phyloP scores from a whole-genome alignment of 768 basidiomycete species.

The Cystofilobasidium bisporidii region DNA sequence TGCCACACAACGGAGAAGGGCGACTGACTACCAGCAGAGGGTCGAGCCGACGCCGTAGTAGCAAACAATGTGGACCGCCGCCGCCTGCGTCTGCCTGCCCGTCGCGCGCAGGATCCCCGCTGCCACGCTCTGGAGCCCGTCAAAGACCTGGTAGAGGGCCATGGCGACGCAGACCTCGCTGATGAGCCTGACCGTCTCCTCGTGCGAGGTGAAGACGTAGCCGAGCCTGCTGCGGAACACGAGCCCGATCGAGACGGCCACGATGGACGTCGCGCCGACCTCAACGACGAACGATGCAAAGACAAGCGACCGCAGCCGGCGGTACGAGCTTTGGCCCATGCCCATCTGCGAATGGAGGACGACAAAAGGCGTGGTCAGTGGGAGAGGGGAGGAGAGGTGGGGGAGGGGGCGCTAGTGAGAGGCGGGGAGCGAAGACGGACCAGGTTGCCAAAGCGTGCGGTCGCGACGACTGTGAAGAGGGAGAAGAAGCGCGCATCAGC shows the following conservation, averaged over 20 bases:
- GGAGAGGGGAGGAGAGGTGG: no score
- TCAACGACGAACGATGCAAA: constrained; percentile 58
- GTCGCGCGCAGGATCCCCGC: constrained; percentile 25
- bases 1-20: no score
- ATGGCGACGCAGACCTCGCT: constrained; percentile 49
- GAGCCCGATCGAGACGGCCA: constrained; percentile 57
- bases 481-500: not conserved
- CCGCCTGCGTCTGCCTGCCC: constrained; percentile 60
- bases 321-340: constrained; percentile 50
- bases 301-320: constrained; percentile 51
- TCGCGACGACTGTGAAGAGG: constrained; percentile 49
- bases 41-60: constrained; percentile 52
- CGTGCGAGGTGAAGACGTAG: constrained; percentile 59
- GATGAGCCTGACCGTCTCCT: constrained; percentile 48
- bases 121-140: constrained; percentile 38
- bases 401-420: no score
- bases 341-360: no score
- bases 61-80: constrained; percentile 57
- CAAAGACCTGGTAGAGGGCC: constrained; percentile 52
- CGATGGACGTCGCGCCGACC: constrained; percentile 50
- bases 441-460: constrained; percentile 61
- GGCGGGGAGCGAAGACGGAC: constrained; percentile 31
- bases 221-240: constrained; percentile 55
- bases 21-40: constrained; percentile 43
- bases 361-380: not conserved